Percentiles rank a stretch among this genome's conserved stretches.
Conservation (phyloP, 139 green algal genomes). For the Picochlorum sp. region DNA sequence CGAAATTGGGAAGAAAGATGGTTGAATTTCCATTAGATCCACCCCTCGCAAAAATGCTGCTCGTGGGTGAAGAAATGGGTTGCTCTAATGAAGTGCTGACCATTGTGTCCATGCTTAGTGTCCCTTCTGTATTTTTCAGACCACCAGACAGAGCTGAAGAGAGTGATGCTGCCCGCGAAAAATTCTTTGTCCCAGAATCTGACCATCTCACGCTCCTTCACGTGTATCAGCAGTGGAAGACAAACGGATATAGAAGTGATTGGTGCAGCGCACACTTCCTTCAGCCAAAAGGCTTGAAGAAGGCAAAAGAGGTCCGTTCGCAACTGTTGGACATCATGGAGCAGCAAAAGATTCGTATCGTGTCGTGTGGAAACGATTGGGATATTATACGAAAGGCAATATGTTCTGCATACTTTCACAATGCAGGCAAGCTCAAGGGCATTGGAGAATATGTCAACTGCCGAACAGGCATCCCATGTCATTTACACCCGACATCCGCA, state of each 20-base stretch:
- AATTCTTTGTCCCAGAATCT: conserved; percentile 98
- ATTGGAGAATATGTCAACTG: conserved; percentile 90
- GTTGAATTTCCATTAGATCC: conserved; percentile 98
- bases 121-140: conserved; percentile 90
- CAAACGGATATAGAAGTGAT: conserved; percentile 75
- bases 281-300: conserved; percentile 78
- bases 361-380: conserved; percentile 71
- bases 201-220: conserved; percentile 99
- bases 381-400: conserved; percentile 93
- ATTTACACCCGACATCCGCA: conserved; percentile 82
- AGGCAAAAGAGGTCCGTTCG: conserved; percentile 71
- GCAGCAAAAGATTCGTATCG: conserved; percentile 73
- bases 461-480: conserved; percentile 72
- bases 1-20: conserved; percentile 67
- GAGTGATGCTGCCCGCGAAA: conserved; percentile 90
- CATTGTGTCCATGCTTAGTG: conserved; percentile 85
- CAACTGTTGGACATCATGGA: conserved; percentile 95
- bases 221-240: conserved; percentile 98
- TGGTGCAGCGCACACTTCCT: conserved; percentile 95
- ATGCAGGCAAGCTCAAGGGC: conserved; percentile 91
- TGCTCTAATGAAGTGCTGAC: conserved; percentile 75
- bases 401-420: conserved; percentile 93
- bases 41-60: conserved; percentile 88
- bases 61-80: conserved; percentile 64
- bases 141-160: conserved; percentile 82